Evolutionary conservation across 805 yeast genomes (phyloP), one percentile per base, ranked within the genome.

Genomic region (Metschnikowia chrysomelidarum): DNA sequence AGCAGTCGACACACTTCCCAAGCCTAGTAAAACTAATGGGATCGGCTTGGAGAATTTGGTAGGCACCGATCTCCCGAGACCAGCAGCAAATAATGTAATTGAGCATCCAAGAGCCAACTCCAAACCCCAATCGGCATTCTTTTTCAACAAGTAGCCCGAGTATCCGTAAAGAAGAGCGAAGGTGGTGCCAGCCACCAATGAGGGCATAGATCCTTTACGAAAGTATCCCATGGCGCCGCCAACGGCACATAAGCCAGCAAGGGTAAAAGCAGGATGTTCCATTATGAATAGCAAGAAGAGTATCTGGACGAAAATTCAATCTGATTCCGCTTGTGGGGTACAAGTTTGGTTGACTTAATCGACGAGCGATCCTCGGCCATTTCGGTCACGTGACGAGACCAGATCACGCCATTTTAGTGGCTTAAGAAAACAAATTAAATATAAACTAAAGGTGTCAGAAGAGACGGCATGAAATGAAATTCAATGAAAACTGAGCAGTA

Each of bases 261-360:
- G 69, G 14, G 89, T 79, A 49, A 69, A 76, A 35, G 87, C 78
- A 37, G 88, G 89, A 57, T 83, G 93, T 64, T 85, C 94, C 93
- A 67, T 66, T 16, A 8, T 31, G n/a, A 17, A 23, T 23, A n/a
- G n/a, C n/a, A n/a, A n/a, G n/a, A n/a, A n/a, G n/a, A n/a, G n/a
- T n/a, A n/a, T n/a, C n/a, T n/a, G n/a, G n/a, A n/a, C n/a, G n/a
- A n/a, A n/a, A n/a, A n/a, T n/a, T n/a, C n/a, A n/a, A n/a, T n/a
- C n/a, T n/a, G n/a, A n/a, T n/a, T n/a, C n/a, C n/a, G n/a, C n/a
- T n/a, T n/a, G n/a, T n/a, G n/a, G n/a, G n/a, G n/a, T n/a, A n/a
- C n/a, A n/a, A n/a, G n/a, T n/a, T n/a, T n/a, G n/a, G n/a, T n/a
- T n/a, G n/a, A n/a, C n/a, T n/a, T n/a, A n/a, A n/a, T n/a, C n/a